Evolutionary conservation across 768 basidiomycete genomes (phyloP).

Genomic region (Mycena vulgaris): DNA sequence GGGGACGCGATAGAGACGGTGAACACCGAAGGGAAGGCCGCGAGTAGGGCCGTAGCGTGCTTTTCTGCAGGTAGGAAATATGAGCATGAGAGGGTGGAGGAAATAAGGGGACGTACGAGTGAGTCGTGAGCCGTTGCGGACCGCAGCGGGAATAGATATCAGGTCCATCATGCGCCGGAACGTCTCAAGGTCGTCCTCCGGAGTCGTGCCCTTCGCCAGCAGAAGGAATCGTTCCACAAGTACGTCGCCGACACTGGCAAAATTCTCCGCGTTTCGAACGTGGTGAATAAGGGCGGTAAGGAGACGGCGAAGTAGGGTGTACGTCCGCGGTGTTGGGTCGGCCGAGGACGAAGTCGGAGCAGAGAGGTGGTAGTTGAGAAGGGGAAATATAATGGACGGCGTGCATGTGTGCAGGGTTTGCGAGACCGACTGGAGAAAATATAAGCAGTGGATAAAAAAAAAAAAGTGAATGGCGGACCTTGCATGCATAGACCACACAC

Average conservation of each 20-base stretch:
- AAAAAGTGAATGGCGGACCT: constrained; percentile 59
- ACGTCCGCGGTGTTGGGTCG: constrained; percentile 57
- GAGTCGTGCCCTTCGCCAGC: constrained; percentile 39
- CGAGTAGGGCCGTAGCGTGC: constrained; percentile 53
- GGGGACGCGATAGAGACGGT: constrained; percentile 36
- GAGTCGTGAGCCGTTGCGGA: constrained; percentile 81
- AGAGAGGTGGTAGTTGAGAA: constrained; percentile 71
- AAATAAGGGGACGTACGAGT: constrained; percentile 59
- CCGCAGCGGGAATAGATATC: constrained; percentile 68
- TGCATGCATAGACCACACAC: constrained; percentile 84
- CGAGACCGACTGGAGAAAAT: constrained; percentile 75
- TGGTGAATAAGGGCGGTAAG: constrained; percentile 90
- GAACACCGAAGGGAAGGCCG: constrained; percentile 49
- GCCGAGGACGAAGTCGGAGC: constrained; percentile 41
- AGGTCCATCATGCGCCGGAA: constrained; percentile 71
- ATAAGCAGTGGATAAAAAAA: constrained; percentile 25
- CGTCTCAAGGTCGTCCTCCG: constrained; percentile 51
- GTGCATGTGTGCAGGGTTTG: constrained; percentile 87
- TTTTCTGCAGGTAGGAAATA: constrained; percentile 44
- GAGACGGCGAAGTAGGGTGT: constrained; percentile 76
- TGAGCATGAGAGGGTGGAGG: constrained; percentile 19
- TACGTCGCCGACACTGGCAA: constrained; percentile 68
- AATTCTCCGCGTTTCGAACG: constrained; percentile 78
- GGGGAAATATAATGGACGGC: constrained; percentile 69
- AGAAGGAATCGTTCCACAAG: constrained; percentile 59